Percentiles rank a stretch among this genome's conserved stretches.
These are phyloP conservation scores for Pigoraptor vietnamica DNA, from an alignment of 78 protist species.

Conservation along the genomic window DNA sequence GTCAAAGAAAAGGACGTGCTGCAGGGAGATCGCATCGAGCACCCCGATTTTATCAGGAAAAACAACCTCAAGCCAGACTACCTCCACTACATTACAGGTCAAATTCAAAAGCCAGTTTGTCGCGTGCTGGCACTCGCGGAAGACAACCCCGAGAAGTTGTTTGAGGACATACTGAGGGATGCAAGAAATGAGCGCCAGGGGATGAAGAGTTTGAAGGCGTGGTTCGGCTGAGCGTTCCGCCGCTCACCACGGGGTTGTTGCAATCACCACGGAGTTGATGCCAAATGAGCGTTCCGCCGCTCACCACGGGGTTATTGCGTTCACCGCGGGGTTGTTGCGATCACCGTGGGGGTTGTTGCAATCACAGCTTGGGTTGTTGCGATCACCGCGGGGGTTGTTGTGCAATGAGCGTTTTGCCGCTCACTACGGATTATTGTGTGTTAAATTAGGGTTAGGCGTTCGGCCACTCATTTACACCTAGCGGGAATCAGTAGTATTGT, in stretches of 20 bases:
- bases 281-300: neutral
- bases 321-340: neutral
- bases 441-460: no score
- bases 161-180: neutral
- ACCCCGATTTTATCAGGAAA: neutral
- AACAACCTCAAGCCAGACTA: neutral
- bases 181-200: neutral
- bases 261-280: neutral
- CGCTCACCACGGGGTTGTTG: neutral
- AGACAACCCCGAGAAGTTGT: neutral
- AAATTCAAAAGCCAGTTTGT: neutral
- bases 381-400: no score
- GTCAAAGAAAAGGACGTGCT: neutral
- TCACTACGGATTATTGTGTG: no score
- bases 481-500: no score
- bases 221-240: neutral
- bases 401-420: no score
- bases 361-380: no score
- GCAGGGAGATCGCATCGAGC: neutral
- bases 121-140: neutral
- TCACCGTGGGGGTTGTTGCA: no score
- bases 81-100: neutral
- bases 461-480: no score
- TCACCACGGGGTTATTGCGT: neutral
- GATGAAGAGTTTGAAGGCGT: neutral